These are phyloP conservation scores for Fusarium algeriense DNA, from an alignment of 2,329 filamentous ascomycete species.

Conservation along the genomic window DNA sequence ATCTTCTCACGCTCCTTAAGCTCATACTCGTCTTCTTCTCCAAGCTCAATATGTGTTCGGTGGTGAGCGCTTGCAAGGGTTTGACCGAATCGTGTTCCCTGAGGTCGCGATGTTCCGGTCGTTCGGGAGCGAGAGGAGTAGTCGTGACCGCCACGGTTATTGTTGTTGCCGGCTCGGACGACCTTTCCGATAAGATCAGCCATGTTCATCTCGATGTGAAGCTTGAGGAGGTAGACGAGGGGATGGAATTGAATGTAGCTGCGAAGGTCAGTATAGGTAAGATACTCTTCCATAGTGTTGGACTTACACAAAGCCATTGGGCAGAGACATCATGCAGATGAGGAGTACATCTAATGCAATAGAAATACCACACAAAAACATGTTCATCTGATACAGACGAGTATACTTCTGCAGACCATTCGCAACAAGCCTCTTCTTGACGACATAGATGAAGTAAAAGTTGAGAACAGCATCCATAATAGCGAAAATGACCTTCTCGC, in stretches of 20 bases:
- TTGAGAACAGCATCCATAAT: conserved; percentile 62
- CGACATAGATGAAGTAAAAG: conserved; percentile 59
- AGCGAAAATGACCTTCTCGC: conserved; percentile 62
- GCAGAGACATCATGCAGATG: conserved; percentile 47
- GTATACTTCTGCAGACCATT: conserved; percentile 64
- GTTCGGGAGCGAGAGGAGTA: conserved; percentile 41
- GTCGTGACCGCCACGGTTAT: conserved; percentile 26
- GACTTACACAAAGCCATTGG: conserved; percentile 47
- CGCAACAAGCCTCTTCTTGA: conserved; percentile 59
- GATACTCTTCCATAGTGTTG: fast-evolving
- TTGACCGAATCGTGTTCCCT: conserved; percentile 31
- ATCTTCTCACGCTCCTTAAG: conserved; percentile 43
- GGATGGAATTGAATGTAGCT: conserved; percentile 49
- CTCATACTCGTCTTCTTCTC: conserved; percentile 44
- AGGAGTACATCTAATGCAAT: conserved; percentile 48
- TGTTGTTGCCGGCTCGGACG: conserved; percentile 41
- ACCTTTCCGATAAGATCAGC: conserved; percentile 48
- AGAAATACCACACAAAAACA: conserved; percentile 47
- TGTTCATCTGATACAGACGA: conserved; percentile 56
- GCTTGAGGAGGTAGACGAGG: conserved; percentile 46
- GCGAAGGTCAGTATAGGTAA: background rate
- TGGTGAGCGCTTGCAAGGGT: conserved; percentile 40
- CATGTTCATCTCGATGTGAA: conserved; percentile 50
- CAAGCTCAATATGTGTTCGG: conserved; percentile 46
- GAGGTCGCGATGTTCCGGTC: conserved; percentile 14